A percentile compares a stretch with the other conserved stretches of the same genome.
These are phyloP conservation scores for Russula brevipes DNA, from an alignment of 768 basidiomycete genomes.

Conservation along the genomic window DNA sequence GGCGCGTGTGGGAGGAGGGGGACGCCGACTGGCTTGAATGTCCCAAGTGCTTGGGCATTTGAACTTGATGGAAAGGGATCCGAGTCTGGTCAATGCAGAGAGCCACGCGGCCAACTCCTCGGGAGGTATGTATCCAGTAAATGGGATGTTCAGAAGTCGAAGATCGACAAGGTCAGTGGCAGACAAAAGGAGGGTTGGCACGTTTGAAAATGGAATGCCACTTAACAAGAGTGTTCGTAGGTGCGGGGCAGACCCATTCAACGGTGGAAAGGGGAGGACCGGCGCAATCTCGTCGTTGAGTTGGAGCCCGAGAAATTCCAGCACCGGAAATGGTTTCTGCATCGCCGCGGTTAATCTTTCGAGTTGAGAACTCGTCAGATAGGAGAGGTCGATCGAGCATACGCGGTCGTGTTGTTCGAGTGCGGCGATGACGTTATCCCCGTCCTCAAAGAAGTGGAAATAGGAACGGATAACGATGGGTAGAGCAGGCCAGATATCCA, in stretches of 20 bases:
- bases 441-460: no score
- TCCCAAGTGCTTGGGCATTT: neutral
- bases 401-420: no score
- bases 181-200: neutral
- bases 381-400: no score
- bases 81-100: no score
- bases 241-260: neutral
- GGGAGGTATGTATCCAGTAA: neutral
- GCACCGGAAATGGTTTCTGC: no score
- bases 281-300: no score
- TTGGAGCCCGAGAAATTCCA: no score
- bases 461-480: neutral
- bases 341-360: no score
- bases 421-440: no score
- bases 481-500: neutral
- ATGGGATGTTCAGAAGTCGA: neutral
- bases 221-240: neutral
- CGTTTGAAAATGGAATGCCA: neutral
- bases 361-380: no score
- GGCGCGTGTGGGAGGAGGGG: neutral
- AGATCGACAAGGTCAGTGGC: neutral
- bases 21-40: neutral
- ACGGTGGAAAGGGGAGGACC: neutral
- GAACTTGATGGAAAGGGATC: no score
- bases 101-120: neutral